Base-by-base conservation (phyloP, 2,329 filamentous ascomycete species). In the Talaromyces sp. region DNA sequence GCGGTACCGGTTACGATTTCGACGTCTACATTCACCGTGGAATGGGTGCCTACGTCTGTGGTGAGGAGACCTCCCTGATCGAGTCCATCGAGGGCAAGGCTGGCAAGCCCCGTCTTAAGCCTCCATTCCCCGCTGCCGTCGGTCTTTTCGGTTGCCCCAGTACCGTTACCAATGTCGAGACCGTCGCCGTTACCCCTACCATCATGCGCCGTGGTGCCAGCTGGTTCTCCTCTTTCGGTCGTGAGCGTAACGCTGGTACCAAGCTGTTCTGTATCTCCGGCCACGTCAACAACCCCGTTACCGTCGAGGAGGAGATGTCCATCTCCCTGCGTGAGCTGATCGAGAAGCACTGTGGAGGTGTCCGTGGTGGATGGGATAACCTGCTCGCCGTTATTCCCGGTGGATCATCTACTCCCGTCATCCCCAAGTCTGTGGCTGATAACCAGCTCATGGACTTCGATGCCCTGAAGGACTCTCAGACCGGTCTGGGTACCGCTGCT, bases 401-500 rank as follows among this genome's bases (percentile, higher is more conserved):
- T 71, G 94, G 94, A 61, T 97, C 92, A 2, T 99, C 94, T 8
- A 99, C 94, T 1, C 94, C 94, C 7, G 93, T 99, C 64, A 83
- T 99, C 46, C 94, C 94, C 64, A 96, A 93, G 82, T 77, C 76
- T 60, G 78, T 96, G 62, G 97, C 94, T 74, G 92, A 97, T 74
- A 87, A 96, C 67, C 93, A 97, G 75, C 78, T 99, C 50, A 99
- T 99, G 94, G 94, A 99, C 79, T 99, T 97, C 70, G 94, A 99
- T 72, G 92, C 90, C 9, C 85, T 99, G 65, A 99, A 99, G 84
- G 94, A 99, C 77, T 92, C 87, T 65, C 94, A 97, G 78, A 95
- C 91, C 56, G 94, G 94, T 84, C 87, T 99, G 13, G 94, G 94
- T 65, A 99, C 94, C 6, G 94, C 94, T 3, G 94, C 94, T 53